Conservation (phyloP, 208 protist genomes). For the Acanthamoeba healyi region DNA sequence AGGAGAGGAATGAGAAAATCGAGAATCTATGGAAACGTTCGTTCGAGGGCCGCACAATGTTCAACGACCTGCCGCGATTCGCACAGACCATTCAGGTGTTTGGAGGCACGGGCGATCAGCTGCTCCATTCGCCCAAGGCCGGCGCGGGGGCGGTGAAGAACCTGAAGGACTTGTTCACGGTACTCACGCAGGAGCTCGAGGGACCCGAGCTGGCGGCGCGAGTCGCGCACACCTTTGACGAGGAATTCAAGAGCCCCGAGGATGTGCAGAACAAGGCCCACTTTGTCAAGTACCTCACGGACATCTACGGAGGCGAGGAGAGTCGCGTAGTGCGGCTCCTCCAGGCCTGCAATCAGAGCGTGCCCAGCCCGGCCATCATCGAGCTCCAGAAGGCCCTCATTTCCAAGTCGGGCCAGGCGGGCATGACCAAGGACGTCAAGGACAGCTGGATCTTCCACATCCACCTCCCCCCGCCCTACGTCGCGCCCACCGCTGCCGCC, state of each 20-base stretch:
- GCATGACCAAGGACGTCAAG: constrained; percentile 59
- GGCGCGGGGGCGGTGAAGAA: background rate
- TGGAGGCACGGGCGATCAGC: background rate
- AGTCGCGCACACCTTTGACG: background rate
- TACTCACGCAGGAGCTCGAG: background rate
- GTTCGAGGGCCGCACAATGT: constrained; percentile 9
- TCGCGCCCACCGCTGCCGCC: no score
- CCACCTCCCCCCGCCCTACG: background rate
- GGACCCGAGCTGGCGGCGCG: background rate
- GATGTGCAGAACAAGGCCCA: constrained; percentile 8
- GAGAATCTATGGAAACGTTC: background rate
- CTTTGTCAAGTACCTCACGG: background rate
- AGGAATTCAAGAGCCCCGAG: background rate
- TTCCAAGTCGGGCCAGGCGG: constrained; percentile 19
- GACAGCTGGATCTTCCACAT: constrained; percentile 58
- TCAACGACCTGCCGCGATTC: constrained; percentile 20
- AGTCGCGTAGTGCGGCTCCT: constrained; percentile 24
- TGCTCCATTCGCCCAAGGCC: background rate
- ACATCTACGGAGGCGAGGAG: background rate
- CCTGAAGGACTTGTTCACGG: background rate
- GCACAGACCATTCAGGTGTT: constrained; percentile 1
- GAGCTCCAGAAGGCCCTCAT: constrained; percentile 35
- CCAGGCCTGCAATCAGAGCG: constrained; percentile 6
- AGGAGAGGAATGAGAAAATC: constrained; percentile 33
- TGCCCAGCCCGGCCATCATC: constrained; percentile 56